Evolutionary conservation across 2,329 filamentous ascomycete genomes (phyloP), one percentile per base, ranked within the genome.

Genomic region (Xylaria sp.): DNA sequence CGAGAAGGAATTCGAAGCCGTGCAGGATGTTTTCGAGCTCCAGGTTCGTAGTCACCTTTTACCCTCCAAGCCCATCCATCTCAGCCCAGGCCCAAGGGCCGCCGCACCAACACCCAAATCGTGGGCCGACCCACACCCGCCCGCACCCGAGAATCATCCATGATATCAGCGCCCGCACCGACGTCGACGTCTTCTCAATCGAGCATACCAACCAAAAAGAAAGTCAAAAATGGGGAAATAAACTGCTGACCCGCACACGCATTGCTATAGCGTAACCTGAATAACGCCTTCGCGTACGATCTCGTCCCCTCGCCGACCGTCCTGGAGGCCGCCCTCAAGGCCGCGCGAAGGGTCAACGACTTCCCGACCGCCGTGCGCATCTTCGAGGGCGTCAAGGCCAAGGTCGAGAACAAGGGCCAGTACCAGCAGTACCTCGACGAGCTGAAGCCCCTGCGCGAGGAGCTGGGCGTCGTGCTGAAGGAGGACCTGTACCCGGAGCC

Each of bases 281-380:
- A 99, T 88, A 99, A 99, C 82, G 93, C 92, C 74, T 99, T 99
- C 80, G 94, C 94, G 73, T 99, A 99, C 88, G 94, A 99, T 87
- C 89, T 99, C 71, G 94, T 99, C 65, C 94, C 95, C 71, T 94
- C 93, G 41, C 87, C 93, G 63, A 86, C 90, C 66, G 94, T 99
- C 73, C 85, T 97, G 76, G 86, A 85, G 69, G 92, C 94, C 69
- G 94, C 94, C 63, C 86, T 99, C 69, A 92, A 89, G 78, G 94
- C 94, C 68, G 94, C 94, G 66, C 85, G 94, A 76, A 86, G 94
- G 76, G 94, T 99, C 74, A 97, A 99, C 78, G 94, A 99, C 83
- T 97, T 88, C 82, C 94, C 94, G 65, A 99, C 94, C 64, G 94
- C 94, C 68, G 94, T 99, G 72, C 91, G 94, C 73, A 88, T 99